Evolutionary conservation across 306 rosid species (phyloP).

Genomic region (Dalbergia cultrata): DNA sequence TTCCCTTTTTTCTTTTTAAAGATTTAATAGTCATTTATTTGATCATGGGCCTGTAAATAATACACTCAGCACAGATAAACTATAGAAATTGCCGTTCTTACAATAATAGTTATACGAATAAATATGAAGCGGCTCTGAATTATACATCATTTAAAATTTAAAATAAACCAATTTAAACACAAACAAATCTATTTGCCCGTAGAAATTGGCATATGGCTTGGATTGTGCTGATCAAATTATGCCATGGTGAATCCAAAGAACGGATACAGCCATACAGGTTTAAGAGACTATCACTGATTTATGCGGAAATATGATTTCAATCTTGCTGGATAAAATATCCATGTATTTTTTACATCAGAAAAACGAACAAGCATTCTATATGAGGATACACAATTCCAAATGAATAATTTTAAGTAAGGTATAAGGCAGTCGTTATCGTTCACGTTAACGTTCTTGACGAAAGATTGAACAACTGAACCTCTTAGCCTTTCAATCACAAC

Average conservation of each 20-base stretch:
- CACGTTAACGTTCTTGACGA: neutral
- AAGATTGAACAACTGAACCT: slow-evolving; percentile 32
- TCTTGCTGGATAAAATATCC: neutral
- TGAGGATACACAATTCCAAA: slow-evolving; percentile 11
- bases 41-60: slow-evolving; percentile 47
- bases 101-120: too few relatives aligned
- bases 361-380: slow-evolving; percentile 4
- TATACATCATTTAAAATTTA: too few relatives aligned
- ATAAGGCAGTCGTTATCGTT: neutral
- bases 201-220: neutral
- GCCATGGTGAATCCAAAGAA: neutral
- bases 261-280: too few relatives aligned
- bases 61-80: slow-evolving; percentile 23
- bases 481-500: slow-evolving; percentile 2
- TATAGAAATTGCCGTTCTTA: neutral
- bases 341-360: neutral
- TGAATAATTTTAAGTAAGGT: neutral
- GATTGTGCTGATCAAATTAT: too few relatives aligned
- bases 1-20: slow-evolving; percentile 22
- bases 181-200: neutral
- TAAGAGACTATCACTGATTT: neutral
- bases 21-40: slow-evolving; percentile 22
- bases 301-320: neutral
- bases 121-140: too few relatives aligned
- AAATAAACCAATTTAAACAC: too few relatives aligned